A percentile compares a stretch with the other conserved stretches of the same genome.
Evolutionary conservation across 495 filamentous ascomycete species (phyloP).

Genomic region (Talaromyces adpressus): DNA sequence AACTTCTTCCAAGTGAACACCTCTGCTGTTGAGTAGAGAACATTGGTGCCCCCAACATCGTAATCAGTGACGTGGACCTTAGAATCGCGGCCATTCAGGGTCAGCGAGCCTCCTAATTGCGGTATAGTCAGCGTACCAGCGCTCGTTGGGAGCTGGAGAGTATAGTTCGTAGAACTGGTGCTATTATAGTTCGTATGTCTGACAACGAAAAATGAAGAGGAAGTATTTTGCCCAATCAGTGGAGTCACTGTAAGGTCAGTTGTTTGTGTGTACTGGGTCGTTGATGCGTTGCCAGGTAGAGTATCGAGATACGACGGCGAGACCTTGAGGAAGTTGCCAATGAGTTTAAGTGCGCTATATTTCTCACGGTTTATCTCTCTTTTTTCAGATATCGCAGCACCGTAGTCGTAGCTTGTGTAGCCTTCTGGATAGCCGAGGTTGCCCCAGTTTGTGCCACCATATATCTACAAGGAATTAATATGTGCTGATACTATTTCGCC

Average conservation of each 20-base stretch:
- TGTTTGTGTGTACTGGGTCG: constrained; percentile 42
- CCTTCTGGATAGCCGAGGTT: constrained; percentile 67
- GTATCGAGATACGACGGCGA: constrained; percentile 59
- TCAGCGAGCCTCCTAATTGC: constrained; percentile 52
- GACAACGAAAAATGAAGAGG: constrained; percentile 56
- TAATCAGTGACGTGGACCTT: constrained; percentile 74
- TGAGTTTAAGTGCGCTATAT: constrained; percentile 70
- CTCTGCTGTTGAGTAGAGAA: constrained; percentile 72
- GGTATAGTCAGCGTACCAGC: constrained; percentile 55
- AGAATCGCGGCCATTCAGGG: constrained; percentile 64
- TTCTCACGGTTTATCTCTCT: constrained; percentile 66
- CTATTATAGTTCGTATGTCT: constrained; percentile 57
- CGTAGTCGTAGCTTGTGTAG: constrained; percentile 72
- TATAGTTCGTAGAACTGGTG: constrained; percentile 49
- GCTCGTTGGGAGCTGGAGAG: constrained; percentile 53
- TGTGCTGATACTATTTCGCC: neutral
- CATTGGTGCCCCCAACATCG: constrained; percentile 48
- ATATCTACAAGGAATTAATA: constrained; percentile 35
- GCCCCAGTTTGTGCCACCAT: constrained; percentile 77
- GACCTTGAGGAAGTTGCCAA: constrained; percentile 66
- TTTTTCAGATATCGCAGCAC: constrained; percentile 59
- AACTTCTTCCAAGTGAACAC: constrained; percentile 65
- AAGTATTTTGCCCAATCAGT: constrained; percentile 43
- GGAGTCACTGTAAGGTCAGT: constrained; percentile 52
- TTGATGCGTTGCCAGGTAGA: constrained; percentile 41